Evolutionary conservation across 768 basidiomycete species (phyloP).

Genomic region (Guyanaporus albipodus): DNA sequence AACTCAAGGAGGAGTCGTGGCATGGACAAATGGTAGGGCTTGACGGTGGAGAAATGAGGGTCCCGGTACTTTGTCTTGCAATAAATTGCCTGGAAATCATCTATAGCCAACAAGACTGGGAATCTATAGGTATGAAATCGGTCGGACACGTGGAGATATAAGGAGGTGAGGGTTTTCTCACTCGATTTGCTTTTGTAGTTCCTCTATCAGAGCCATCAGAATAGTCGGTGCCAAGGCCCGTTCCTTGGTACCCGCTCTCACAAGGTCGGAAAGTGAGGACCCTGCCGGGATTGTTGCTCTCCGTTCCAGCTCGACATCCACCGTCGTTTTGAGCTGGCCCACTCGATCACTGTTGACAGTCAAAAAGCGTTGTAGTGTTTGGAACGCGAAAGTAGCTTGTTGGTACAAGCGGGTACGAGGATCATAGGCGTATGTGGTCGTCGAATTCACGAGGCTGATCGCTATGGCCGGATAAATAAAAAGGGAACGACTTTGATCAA

Average conservation of each 20-base stretch:
- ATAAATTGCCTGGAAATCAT: slow-evolving; percentile 85
- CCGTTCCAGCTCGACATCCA: slow-evolving; percentile 45
- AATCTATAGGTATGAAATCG: slow-evolving; percentile 37
- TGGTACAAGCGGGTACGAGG: slow-evolving; percentile 71
- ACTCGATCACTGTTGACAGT: slow-evolving; percentile 53
- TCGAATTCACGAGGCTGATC: slow-evolving; percentile 66
- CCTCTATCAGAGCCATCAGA: slow-evolving; percentile 54
- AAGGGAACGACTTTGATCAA: background rate
- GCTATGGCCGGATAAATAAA: slow-evolving; percentile 30
- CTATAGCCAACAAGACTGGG: slow-evolving; percentile 80
- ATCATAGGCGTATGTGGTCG: slow-evolving; percentile 70
- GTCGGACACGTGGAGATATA: background rate
- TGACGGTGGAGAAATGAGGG: slow-evolving; percentile 63
- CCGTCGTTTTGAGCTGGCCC: slow-evolving; percentile 36
- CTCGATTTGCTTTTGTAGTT: slow-evolving; percentile 62
- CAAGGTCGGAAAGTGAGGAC: slow-evolving; percentile 49
- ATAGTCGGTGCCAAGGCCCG: slow-evolving; percentile 50
- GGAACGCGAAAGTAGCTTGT: slow-evolving; percentile 62
- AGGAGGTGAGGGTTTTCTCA: slow-evolving; percentile 34
- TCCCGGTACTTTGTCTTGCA: slow-evolving; percentile 65
- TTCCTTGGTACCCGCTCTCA: slow-evolving; percentile 55
- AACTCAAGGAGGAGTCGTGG: slow-evolving; percentile 78
- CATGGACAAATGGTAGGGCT: slow-evolving; percentile 73
- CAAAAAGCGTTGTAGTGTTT: slow-evolving; percentile 58
- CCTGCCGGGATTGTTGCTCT: slow-evolving; percentile 44